Evolutionary conservation across 495 filamentous ascomycete genomes (phyloP), one percentile per base, ranked within the genome.

Genomic region (Tuber aestivum): DNA sequence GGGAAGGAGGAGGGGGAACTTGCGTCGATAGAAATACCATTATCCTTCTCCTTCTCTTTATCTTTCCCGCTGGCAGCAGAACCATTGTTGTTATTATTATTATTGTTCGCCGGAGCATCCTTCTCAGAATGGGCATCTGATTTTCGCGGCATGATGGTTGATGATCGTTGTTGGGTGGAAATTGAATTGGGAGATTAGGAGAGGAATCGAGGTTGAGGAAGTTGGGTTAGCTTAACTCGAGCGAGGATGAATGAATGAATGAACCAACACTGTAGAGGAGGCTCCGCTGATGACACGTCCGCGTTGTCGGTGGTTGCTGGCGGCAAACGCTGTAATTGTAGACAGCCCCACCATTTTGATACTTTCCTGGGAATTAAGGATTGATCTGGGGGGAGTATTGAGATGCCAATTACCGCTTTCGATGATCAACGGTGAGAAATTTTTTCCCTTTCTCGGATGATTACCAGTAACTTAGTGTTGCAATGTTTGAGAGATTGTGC

Each of bases 21-120:
- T 82, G 85, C 84, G 70, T 85, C 83, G 44, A 85, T 84, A 65
- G 82, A 85, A 23, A 83, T 74, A 21, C 83, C 79, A 41, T 79
- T 81, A 41, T 82, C 80, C 65, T 83, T 80, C 14, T 32, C 32
- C 50, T 74, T 73, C 9, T 74, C 68, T 37, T 74, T 77, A 14
- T 61, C 35, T 37, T 42, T 75, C 21, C 70, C 70, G 70, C 41
- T 65, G 0, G 69, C 74, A n/a, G 70, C 70, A 10, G 70, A n/a
- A 75, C 48, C 32, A 75, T 56, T 40, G 50, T 75, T 77, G 72
- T 56, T 79, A 48, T 35, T 69, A 37, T n/a, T 50, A 21, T 50
- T 40, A 68, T 73, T 77, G 72, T 56, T 79, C n/a, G 37, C 45
- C 32, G 78, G 70, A 40, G 69, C 48, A 20, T 50, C 77, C 32